Conservation (phyloP, 441 rosid genomes). For the Populus hybrid region DNA sequence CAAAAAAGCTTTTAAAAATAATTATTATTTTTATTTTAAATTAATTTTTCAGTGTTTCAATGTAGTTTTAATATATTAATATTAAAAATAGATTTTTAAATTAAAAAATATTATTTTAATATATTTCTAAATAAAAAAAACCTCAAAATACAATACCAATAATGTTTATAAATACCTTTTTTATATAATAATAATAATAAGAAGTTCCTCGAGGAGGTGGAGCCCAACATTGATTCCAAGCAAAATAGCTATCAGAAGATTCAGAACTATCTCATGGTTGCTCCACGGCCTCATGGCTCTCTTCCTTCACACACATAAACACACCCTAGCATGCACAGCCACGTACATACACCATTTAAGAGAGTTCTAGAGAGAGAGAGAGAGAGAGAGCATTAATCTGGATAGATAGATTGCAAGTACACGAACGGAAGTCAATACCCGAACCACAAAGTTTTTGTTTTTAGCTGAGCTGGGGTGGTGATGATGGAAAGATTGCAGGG, state of each 20-base stretch:
- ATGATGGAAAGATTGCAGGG: background rate
- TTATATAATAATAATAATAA: too few species aligned
- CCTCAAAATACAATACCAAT: too few species aligned
- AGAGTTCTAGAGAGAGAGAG: background rate
- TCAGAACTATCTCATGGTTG: too few species aligned
- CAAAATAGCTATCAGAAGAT: background rate
- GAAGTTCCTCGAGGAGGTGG: background rate
- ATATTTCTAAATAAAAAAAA: too few species aligned
- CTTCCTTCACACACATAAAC: background rate
- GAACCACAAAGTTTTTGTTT: conserved; percentile 64
- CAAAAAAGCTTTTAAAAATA: too few species aligned
- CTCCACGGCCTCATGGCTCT: background rate
- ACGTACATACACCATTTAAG: background rate
- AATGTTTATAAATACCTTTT: too few species aligned
- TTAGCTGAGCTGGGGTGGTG: conserved; percentile 7
- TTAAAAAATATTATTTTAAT: too few species aligned
- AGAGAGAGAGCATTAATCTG: conserved; percentile 2
- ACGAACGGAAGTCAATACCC: conserved; percentile 94
- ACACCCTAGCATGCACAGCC: background rate
- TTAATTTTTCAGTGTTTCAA: too few species aligned
- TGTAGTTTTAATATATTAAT: too few species aligned
- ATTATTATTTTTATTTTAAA: too few species aligned
- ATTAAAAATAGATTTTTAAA: too few species aligned
- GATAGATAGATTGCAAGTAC: conserved; percentile 14
- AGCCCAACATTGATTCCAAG: background rate